A percentile compares a stretch with the other conserved stretches of the same genome.
phyloP scores from a whole-genome alignment of 352 stramenopile species.

The Pythium utonaiense region DNA sequence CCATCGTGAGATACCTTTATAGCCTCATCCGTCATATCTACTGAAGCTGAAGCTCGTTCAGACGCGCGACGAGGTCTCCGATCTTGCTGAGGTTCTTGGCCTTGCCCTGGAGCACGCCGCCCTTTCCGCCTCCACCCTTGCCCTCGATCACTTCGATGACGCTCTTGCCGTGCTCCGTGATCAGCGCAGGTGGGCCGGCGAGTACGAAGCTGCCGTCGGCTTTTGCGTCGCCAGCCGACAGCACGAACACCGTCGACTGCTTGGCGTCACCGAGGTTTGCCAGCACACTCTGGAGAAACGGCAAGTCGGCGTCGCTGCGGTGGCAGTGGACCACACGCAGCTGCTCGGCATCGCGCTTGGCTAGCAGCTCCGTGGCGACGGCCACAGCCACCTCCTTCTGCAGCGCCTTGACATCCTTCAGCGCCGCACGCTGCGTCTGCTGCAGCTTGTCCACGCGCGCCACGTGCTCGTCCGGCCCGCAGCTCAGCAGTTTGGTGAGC shows the following conservation, averaged over 20 bases:
- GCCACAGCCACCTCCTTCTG: constrained; percentile 64
- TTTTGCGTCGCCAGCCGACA: constrained; percentile 44
- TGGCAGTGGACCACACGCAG: constrained; percentile 47
- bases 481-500: constrained; percentile 74
- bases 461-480: constrained; percentile 57
- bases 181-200: constrained; percentile 49
- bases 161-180: constrained; percentile 48
- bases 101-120: constrained; percentile 77
- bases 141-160: constrained; percentile 60
- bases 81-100: constrained; percentile 56
- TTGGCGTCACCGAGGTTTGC: constrained; percentile 40
- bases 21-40: constrained; percentile 4
- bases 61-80: constrained; percentile 35
- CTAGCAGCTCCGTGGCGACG: constrained; percentile 43
- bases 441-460: constrained; percentile 64
- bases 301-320: constrained; percentile 53
- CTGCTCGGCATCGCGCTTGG: constrained; percentile 17
- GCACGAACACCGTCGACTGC: constrained; percentile 35
- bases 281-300: constrained; percentile 65
- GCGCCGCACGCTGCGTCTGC: constrained; percentile 45
- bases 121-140: constrained; percentile 74
- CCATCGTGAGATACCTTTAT: neutral
- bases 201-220: constrained; percentile 71
- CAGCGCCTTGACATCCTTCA: constrained; percentile 68
- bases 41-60: constrained; percentile 35